Evolutionary conservation across 164 flowering plant genomes (phyloP).

Genomic region (Vitis amurensis): DNA sequence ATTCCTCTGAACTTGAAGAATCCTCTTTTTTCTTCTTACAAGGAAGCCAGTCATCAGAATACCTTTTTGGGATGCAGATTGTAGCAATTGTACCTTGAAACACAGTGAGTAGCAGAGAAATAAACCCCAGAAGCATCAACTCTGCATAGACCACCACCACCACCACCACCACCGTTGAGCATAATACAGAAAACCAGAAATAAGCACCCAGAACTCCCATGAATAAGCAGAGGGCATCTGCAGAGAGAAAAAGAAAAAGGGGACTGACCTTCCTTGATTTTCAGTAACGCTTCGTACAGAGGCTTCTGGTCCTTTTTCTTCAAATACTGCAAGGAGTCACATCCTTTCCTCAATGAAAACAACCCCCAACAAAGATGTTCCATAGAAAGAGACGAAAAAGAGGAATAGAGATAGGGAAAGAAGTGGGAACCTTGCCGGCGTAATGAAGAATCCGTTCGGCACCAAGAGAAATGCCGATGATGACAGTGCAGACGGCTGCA

Average conservation of each 20-base stretch:
- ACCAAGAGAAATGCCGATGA: slow-evolving; percentile 55
- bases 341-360: too few species aligned
- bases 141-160: slow-evolving; percentile 37
- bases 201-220: not conserved
- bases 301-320: slow-evolving; percentile 72
- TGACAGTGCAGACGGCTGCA: slow-evolving; percentile 54
- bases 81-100: slow-evolving; percentile 40
- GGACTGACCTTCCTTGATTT: slow-evolving; percentile 74
- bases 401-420: not conserved
- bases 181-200: not conserved
- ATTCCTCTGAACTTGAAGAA: not conserved
- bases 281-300: slow-evolving; percentile 71
- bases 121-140: slow-evolving; percentile 87
- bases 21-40: slow-evolving; percentile 30
- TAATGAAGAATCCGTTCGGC: slow-evolving; percentile 54
- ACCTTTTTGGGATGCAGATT: slow-evolving; percentile 47
- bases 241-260: not conserved
- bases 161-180: not conserved
- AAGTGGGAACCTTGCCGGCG: slow-evolving; percentile 42
- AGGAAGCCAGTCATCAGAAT: slow-evolving; percentile 48
- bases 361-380: too few species aligned
- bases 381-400: not conserved
- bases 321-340: slow-evolving; percentile 36
- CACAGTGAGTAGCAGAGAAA: slow-evolving; percentile 68
- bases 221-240: not conserved